Evolutionary conservation across 2,329 filamentous ascomycete species (phyloP).

Genomic region (Microsporum audouinii): DNA sequence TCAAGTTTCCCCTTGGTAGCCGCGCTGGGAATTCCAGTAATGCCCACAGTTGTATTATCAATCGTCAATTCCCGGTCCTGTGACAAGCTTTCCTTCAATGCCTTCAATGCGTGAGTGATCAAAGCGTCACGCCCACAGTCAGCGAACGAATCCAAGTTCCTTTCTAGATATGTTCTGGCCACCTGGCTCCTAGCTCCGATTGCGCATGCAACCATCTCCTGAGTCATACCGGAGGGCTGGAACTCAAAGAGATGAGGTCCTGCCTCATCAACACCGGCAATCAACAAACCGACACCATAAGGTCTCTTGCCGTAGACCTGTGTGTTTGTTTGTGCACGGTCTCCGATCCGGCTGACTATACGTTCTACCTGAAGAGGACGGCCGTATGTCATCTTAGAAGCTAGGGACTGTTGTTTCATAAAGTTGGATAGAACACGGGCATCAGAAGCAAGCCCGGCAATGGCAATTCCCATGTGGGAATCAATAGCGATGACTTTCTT

Average conservation of each 20-base stretch:
- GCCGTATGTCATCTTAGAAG: slow-evolving; percentile 89
- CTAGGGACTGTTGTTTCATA: slow-evolving; percentile 98
- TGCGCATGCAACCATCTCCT: slow-evolving; percentile 93
- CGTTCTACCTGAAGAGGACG: slow-evolving; percentile 82
- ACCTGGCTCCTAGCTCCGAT: slow-evolving; percentile 96
- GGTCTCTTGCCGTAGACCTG: slow-evolving; percentile 94
- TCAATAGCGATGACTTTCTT: slow-evolving; percentile 98
- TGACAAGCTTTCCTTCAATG: slow-evolving; percentile 86
- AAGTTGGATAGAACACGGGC: slow-evolving; percentile 99
- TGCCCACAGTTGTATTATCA: slow-evolving; percentile 87
- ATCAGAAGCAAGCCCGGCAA: slow-evolving; percentile 92
- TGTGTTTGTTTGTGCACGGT: slow-evolving; percentile 95
- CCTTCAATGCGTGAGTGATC: slow-evolving; percentile 77
- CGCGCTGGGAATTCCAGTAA: slow-evolving; percentile 55
- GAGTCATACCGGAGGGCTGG: slow-evolving; percentile 87
- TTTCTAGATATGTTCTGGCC: slow-evolving; percentile 92
- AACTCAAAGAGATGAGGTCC: slow-evolving; percentile 98
- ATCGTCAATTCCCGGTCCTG: slow-evolving; percentile 97
- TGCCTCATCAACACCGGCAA: slow-evolving; percentile 85
- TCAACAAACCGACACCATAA: slow-evolving; percentile 86
- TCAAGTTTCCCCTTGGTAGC: slow-evolving; percentile 51
- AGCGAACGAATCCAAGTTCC: slow-evolving; percentile 74
- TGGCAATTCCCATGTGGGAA: slow-evolving; percentile 87
- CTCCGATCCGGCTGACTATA: slow-evolving; percentile 82
- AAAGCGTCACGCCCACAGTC: slow-evolving; percentile 69